These are phyloP conservation scores for Colletotrichum lupini DNA, from an alignment of 2,329 filamentous ascomycete species.

Conservation along the genomic window DNA sequence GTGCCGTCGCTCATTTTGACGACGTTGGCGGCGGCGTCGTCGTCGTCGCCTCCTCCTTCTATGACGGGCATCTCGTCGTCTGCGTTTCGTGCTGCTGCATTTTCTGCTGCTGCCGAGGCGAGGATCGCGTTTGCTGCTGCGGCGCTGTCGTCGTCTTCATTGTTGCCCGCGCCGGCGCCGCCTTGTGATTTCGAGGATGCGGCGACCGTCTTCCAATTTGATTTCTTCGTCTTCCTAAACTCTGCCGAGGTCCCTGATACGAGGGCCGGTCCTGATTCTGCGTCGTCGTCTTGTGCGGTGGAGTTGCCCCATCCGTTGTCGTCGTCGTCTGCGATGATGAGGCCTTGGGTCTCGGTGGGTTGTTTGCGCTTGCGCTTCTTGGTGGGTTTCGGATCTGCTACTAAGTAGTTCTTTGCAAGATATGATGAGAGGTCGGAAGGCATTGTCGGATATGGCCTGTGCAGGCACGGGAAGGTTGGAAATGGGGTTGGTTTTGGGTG, in stretches of 20 bases:
- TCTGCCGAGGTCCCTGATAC: conserved; percentile 66
- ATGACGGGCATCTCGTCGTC: conserved; percentile 63
- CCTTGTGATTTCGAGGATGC: conserved; percentile 41
- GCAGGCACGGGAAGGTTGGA: not conserved
- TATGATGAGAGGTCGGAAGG: conserved; percentile 80
- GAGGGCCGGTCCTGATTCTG: conserved; percentile 62
- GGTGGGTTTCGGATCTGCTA: conserved; percentile 63
- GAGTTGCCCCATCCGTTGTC: conserved; percentile 62
- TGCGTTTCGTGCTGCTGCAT: conserved; percentile 59
- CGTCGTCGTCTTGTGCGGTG: conserved; percentile 55
- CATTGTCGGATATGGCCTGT: conserved; percentile 48
- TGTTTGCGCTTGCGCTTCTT: conserved; percentile 75
- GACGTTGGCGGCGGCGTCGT: conserved; percentile 49
- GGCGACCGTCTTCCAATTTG: conserved; percentile 80
- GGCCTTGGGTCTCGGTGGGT: conserved; percentile 56
- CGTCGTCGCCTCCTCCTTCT: conserved; percentile 51
- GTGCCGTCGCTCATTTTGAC: conserved; percentile 88
- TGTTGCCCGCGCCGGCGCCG: conserved; percentile 50
- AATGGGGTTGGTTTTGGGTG: not conserved
- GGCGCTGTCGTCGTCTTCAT: conserved; percentile 56
- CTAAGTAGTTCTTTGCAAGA: conserved; percentile 90
- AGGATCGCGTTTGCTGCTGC: conserved; percentile 84
- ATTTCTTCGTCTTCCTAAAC: conserved; percentile 82
- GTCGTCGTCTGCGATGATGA: conserved; percentile 74
- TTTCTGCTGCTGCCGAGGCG: conserved; percentile 76